These are phyloP conservation scores for Lecanicillium sp. DNA, from an alignment of 2,329 filamentous ascomycete species.

Conservation along the genomic window DNA sequence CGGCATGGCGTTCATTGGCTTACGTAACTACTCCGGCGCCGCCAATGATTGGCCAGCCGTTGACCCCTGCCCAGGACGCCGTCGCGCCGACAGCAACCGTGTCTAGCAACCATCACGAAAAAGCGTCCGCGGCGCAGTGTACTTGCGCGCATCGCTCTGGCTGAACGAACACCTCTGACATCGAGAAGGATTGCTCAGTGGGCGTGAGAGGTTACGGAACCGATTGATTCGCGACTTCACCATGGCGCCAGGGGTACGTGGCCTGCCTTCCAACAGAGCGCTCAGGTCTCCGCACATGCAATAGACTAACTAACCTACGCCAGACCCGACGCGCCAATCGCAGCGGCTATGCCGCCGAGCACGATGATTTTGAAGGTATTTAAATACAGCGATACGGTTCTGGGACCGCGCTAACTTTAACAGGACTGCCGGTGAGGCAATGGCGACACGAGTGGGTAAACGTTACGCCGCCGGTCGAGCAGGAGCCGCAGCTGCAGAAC, in stretches of 20 bases:
- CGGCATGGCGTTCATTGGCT: too few species aligned
- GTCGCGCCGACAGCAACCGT: slow-evolving; percentile 9
- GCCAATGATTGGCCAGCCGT: neutral
- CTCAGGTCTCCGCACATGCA: too few species aligned
- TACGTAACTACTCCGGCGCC: too few species aligned
- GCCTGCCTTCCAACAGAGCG: neutral
- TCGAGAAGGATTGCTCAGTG: too few species aligned
- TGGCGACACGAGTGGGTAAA: slow-evolving; percentile 70
- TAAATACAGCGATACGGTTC: neutral
- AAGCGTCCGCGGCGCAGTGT: too few species aligned
- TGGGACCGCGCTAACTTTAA: slow-evolving; percentile 11
- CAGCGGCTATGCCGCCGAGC: slow-evolving; percentile 49
- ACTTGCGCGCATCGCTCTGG: too few species aligned
- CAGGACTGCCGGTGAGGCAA: slow-evolving; percentile 82
- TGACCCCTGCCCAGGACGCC: neutral
- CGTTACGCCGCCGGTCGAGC: slow-evolving; percentile 56
- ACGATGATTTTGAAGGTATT: slow-evolving; percentile 54
- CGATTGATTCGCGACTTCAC: slow-evolving; percentile 1
- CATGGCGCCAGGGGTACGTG: slow-evolving; percentile 9
- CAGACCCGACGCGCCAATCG: slow-evolving; percentile 51
- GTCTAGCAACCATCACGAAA: slow-evolving; percentile 4
- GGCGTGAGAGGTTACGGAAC: too few species aligned
- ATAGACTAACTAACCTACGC: slow-evolving; percentile 8
- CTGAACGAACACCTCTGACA: too few species aligned
- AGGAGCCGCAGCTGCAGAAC: slow-evolving; percentile 55